A percentile compares a stretch with the other conserved stretches of the same genome.
Evolutionary conservation across 2,329 filamentous ascomycete species (phyloP).

Genomic region (Aphanoascus verrucosus): DNA sequence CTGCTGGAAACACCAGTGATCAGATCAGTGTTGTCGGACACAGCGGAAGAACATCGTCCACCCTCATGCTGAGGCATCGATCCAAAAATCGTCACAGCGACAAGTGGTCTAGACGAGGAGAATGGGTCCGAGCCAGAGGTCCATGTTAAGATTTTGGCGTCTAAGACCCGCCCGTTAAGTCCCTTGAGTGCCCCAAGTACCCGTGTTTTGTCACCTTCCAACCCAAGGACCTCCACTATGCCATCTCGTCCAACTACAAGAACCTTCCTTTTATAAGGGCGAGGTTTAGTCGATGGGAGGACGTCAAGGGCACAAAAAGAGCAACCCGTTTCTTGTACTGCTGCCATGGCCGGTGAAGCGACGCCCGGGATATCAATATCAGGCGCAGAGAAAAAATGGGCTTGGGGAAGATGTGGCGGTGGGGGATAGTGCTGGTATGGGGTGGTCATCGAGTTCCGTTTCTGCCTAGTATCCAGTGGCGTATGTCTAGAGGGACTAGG

Average conservation of each 20-base stretch:
- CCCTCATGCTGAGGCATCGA: slow-evolving; percentile 42
- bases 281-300: slow-evolving; percentile 40
- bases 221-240: slow-evolving; percentile 61
- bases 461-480: slow-evolving; percentile 30
- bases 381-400: slow-evolving; percentile 66
- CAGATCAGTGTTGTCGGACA: slow-evolving; percentile 29
- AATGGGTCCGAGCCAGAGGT: slow-evolving; percentile 44
- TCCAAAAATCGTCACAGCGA: slow-evolving; percentile 72
- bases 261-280: slow-evolving; percentile 44
- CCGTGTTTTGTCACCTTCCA: slow-evolving; percentile 62
- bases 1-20: slow-evolving; percentile 22
- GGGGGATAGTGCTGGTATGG: slow-evolving; percentile 37
- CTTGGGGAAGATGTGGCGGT: slow-evolving; percentile 61
- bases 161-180: slow-evolving; percentile 65
- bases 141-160: slow-evolving; percentile 74
- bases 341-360: slow-evolving; percentile 18
- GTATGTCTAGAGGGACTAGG: slow-evolving; percentile 29
- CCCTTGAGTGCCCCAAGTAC: slow-evolving; percentile 61
- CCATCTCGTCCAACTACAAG: slow-evolving; percentile 74
- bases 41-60: slow-evolving; percentile 24
- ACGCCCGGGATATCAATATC: slow-evolving; percentile 53
- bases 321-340: slow-evolving; percentile 37
- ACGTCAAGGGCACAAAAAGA: slow-evolving; percentile 76
- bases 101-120: slow-evolving; percentile 54
- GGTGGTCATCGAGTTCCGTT: slow-evolving; percentile 30